These are phyloP conservation scores for Stephanodiscus triporus DNA, from an alignment of 108 stramenopile species.

Conservation along the genomic window DNA sequence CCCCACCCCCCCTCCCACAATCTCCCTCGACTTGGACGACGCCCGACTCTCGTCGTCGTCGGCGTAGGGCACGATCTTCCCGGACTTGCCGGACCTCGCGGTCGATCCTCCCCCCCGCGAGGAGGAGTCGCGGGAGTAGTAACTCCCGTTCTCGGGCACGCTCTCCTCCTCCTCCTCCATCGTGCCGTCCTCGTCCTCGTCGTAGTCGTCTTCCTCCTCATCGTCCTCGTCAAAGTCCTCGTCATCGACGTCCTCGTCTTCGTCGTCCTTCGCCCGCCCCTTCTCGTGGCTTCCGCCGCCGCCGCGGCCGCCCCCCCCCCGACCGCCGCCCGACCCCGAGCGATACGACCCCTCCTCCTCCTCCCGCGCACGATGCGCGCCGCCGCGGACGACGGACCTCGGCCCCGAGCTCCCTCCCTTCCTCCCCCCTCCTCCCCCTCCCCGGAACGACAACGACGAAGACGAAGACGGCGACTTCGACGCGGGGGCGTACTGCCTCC, in stretches of 20 bases:
- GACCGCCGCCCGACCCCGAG: not conserved
- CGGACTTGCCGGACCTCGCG: not conserved
- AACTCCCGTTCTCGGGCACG: slow-evolving; percentile 26
- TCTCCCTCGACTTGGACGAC: not conserved
- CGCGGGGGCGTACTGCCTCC: slow-evolving; percentile 38
- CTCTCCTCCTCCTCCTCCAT: slow-evolving; percentile 14
- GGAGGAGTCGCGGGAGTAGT: slow-evolving; percentile 32
- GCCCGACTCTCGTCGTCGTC: not conserved
- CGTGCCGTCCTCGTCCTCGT: slow-evolving; percentile 33
- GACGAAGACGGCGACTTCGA: too few species aligned
- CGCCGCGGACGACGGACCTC: not conserved
- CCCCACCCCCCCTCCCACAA: slow-evolving; percentile 16
- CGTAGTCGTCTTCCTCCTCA: not conserved
- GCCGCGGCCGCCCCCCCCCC: not conserved
- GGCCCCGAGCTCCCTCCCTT: not conserved
- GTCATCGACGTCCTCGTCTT: not conserved
- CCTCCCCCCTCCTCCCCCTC: not conserved
- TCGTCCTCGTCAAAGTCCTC: not conserved
- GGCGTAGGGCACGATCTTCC: not conserved
- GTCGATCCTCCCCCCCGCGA: not conserved
- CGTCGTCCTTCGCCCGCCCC: not conserved
- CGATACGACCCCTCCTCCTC: slow-evolving; percentile 11
- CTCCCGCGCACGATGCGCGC: not conserved
- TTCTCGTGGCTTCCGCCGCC: not conserved
- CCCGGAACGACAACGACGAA: not conserved